Base-by-base conservation (phyloP, 495 filamentous ascomycete genomes). In the Wilcoxina mikolae region DNA sequence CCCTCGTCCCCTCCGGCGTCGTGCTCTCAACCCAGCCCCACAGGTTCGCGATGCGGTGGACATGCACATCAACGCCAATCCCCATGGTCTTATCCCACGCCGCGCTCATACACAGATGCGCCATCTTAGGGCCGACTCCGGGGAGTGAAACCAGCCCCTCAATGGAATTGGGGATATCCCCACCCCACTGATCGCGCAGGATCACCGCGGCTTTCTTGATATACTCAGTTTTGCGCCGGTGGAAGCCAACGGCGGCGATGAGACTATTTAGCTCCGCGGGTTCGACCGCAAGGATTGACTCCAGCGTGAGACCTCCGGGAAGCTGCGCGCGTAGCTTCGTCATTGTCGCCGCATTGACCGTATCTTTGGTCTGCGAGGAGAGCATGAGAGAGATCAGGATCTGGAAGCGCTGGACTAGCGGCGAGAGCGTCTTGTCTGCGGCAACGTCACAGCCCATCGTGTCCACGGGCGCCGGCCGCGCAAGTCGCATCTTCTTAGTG, bases 51-150 rank as follows among this genome's bases (percentile, higher is more conserved):
- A 98, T 94, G 26, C 91, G 81, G 68, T 96, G 78, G 10, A 82
- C 78, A 59, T 82, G 78, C 28, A 82, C 78, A 67, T 83, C 80
- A 28, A 83, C 80, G 23, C 80, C 80, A 55, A 83, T 78, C 0
- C 80, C 79, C 53, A 78, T 73, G 4, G 73, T 74, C 23, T 73
- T 65, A 51, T 68, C 70, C 80, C 79, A 82, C 2, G 77, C 78
- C 4, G 70, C 76, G 10, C 71, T 82, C 76, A 96, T 78, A 68
- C 87, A 94, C 3, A 98, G 76, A 64, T 93, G 87, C 18, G 85
- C 91, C 90, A 98, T 98, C 70, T 98, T 98, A 4, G 91, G 91
- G 0, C 91, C 91, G 0, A 98, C 90, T 1, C 91, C 91, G 0
- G 91, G 91, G 0, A 98, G 77, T 4, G 78, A 74, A 64, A 81